A percentile compares a stretch with the other conserved stretches of the same genome.
Conservation (phyloP, 1,284 basidiomycete species). For the Bjerkandera adusta region DNA sequence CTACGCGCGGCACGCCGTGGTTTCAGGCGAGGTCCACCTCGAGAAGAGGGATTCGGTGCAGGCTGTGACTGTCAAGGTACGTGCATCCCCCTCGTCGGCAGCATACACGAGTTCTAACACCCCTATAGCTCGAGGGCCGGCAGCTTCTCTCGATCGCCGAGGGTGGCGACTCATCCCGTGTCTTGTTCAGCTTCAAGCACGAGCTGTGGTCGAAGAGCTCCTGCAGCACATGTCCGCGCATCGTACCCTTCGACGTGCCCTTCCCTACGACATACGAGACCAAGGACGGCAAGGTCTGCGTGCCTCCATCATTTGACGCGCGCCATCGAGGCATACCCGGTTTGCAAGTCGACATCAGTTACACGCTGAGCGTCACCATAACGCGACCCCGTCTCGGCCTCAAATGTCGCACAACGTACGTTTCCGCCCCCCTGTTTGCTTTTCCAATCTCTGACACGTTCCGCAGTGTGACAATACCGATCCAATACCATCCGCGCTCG, state of each 20-base stretch:
- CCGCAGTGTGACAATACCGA: constrained; percentile 28
- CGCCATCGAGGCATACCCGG: constrained; percentile 34
- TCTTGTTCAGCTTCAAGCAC: constrained; percentile 15
- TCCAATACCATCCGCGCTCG: constrained; percentile 49
- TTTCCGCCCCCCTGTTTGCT: constrained; percentile 23
- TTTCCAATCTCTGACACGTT: neutral
- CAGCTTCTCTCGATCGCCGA: constrained; percentile 42
- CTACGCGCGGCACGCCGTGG: constrained; percentile 19
- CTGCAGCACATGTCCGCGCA: constrained; percentile 37
- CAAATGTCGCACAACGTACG: constrained; percentile 13
- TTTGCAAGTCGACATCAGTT: constrained; percentile 26
- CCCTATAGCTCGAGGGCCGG: constrained; percentile 48
- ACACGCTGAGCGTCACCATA: constrained; percentile 41
- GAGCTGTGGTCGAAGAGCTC: constrained; percentile 38
- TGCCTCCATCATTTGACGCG: constrained; percentile 53
- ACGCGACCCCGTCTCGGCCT: constrained; percentile 12
- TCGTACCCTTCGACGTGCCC: constrained; percentile 44
- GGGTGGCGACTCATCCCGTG: constrained; percentile 23
- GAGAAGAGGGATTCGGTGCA: constrained; percentile 12
- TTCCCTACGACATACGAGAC: constrained; percentile 48
- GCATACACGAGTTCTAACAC: neutral
- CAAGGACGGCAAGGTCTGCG: constrained; percentile 27
- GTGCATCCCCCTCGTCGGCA: neutral
- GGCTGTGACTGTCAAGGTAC: constrained; percentile 22
- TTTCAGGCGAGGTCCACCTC: constrained; percentile 23